Base-by-base conservation (phyloP, 2,329 filamentous ascomycete genomes). In the Calonectria montana region DNA sequence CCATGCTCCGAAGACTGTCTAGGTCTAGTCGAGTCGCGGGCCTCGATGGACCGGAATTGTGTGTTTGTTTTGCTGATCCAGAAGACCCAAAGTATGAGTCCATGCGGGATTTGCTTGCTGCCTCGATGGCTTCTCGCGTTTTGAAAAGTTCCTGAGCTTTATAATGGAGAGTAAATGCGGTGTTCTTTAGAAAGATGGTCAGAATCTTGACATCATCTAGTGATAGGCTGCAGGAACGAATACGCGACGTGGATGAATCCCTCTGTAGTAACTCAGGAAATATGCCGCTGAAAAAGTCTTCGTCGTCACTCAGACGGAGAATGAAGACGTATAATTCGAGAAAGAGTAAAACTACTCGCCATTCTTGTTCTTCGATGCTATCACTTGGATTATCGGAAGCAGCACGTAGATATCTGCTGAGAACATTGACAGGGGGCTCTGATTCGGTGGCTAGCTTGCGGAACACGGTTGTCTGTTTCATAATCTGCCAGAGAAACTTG, bases 241-340 rank as follows among this genome's bases (percentile, higher is more conserved):
- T 87, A 65, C 86, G 87, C 64, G 87, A 89, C 67, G 78, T 86
- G 27, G 82, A 84, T 31, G 81, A 85, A 59, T 81, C 83, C 23
- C 77, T 80, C n/a, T 83, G 82, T 23, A 84, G 76, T 35, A 81
- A 70, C 66, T 79, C 76, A 29, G 86, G 85, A 45, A 82, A 84
- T 73, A 89, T 84, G 67, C 88, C 88, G 69, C 91, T 90, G 73
- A 97, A 93, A 80, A 99, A 99, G 78, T 99, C 97, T 76, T 98
- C 96, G 74, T 99, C 97, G 77, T 99, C 97, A 81, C 96, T 97
- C 39, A 98, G 91, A 77, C 97, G 94, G 15, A 98, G 86, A 2
- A 98, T 91, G 81, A 98, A 98, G 2, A 94, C 95, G 81, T 98
- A 99, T 0, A 99, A 89, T 78, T 99, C 97, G 7, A 99, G 88